Base-by-base conservation (phyloP, 495 filamentous ascomycete genomes). In the Aspergillus nanangensis region DNA sequence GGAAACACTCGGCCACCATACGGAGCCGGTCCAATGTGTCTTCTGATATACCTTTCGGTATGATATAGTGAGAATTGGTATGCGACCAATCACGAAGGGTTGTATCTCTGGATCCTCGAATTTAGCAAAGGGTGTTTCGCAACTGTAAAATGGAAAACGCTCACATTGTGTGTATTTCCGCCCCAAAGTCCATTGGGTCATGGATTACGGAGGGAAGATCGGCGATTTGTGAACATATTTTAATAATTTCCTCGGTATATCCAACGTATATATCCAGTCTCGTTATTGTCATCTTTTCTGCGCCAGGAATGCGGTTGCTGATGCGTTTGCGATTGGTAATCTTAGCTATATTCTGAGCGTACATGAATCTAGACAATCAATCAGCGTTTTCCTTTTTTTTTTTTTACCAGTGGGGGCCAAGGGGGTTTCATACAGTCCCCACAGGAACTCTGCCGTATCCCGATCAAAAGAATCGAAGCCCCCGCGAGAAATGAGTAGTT, bases 211-310 rank as follows among this genome's bases (percentile, higher is more conserved):
- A 47, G 21, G 58, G 67, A 4, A 74, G 57, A 20, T 71, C 62
- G 20, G 67, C 58, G 17, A 70, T 70, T 14, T 54, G 53, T 8
- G 63, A 61, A 39, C 66, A 74, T 22, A 68, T 46, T 44, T 66
- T 65, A 14, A 74, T 56, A 5, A 74, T 55, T 15, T 74, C 63
- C 37, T 74, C 70, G 0, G 67, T 71, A 36, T 69, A 74, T 4
- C 70, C 70, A 23, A 71, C 59, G 44, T 74, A 74, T 22, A 69
- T 70, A 40, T 71, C 68, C 13, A 74, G 49, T 46, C 61, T 67
- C 8, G 58, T 63, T 38, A 58, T 39, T 2, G 48, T 59, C 17
- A 63, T 42, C 10, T 60, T 47, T 8, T 63, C 61, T 4, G 57
- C 47, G 23, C 53, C 54, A 1, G 53, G 42, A 5, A 47, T 49